Percentiles rank a stretch among this genome's conserved stretches.
Evolutionary conservation across 2,329 filamentous ascomycete species (phyloP).

Genomic region (Didymella lethalis): DNA sequence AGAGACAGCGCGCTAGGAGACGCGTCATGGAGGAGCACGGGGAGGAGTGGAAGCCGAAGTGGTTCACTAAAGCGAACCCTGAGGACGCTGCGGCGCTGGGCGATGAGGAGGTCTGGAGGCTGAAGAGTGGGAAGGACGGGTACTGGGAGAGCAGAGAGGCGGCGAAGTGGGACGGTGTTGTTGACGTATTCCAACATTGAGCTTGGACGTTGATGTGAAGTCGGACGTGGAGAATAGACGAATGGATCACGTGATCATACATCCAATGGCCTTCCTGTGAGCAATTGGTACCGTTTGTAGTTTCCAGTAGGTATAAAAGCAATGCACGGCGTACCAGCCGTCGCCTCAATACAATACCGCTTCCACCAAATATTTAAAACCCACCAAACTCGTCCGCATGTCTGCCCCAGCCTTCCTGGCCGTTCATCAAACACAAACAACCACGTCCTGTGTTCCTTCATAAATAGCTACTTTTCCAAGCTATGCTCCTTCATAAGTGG

Average conservation of each 20-base stretch:
- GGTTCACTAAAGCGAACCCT: constrained; percentile 75
- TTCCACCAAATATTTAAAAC: not conserved
- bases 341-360: accelerated
- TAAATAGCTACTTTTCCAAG: accelerated
- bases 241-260: not conserved
- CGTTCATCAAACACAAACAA: no score
- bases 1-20: constrained; percentile 79
- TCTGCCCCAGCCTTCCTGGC: not conserved
- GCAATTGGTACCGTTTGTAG: not conserved
- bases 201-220: not conserved
- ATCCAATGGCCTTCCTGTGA: not conserved
- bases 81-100: constrained; percentile 44
- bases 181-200: constrained; percentile 60
- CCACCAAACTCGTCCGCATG: no score
- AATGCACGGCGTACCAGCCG: no score
- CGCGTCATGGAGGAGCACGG: constrained; percentile 78
- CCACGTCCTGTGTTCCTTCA: no score
- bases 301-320: not conserved
- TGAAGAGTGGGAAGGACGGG: constrained; percentile 82
- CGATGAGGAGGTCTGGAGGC: constrained; percentile 61
- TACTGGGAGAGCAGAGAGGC: constrained; percentile 89
- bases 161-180: constrained; percentile 69
- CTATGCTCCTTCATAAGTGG: no score
- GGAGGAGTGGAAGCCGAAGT: constrained; percentile 76
- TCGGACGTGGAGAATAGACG: not conserved